A percentile compares a stretch with the other conserved stretches of the same genome.
Evolutionary conservation across 2,329 filamentous ascomycete species (phyloP).

Genomic region (Colletotrichum shisoi): DNA sequence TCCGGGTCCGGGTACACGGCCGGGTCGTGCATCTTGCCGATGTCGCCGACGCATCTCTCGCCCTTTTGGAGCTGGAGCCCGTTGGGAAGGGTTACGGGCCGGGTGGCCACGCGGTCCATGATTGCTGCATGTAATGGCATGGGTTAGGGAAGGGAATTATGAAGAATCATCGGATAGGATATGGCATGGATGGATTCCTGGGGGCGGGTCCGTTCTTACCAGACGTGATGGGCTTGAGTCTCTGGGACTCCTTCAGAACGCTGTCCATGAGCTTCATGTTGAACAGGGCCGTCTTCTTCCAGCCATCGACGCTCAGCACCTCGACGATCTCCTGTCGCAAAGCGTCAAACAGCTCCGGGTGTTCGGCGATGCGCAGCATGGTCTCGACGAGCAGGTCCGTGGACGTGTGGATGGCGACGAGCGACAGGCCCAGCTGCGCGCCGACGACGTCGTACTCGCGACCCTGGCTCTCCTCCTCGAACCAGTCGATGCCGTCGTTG

Average conservation of each 20-base stretch:
- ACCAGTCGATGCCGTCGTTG: constrained; percentile 55
- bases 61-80: constrained; percentile 28
- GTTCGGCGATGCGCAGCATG: constrained; percentile 51
- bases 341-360: constrained; percentile 51
- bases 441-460: constrained; percentile 69
- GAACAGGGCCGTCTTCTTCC: constrained; percentile 48
- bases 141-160: not conserved
- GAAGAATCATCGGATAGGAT: no score
- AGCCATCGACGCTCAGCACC: constrained; percentile 40
- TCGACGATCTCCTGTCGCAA: constrained; percentile 45
- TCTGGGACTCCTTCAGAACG: constrained; percentile 51
- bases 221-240: constrained; percentile 38
- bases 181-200: no score
- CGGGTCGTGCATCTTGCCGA: constrained; percentile 12
- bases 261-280: constrained; percentile 50
- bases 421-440: constrained; percentile 80
- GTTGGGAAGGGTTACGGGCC: constrained; percentile 14
- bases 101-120: constrained; percentile 28
- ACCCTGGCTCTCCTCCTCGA: constrained; percentile 53
- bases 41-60: constrained; percentile 25
- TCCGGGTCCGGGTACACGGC: constrained; percentile 15
- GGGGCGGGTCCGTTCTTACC: not conserved
- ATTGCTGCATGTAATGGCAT: not conserved
- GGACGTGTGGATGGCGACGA: constrained; percentile 59
- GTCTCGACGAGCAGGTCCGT: constrained; percentile 49